These are phyloP conservation scores for Hericium rajendrae DNA, from an alignment of 768 basidiomycete genomes.

Conservation along the genomic window DNA sequence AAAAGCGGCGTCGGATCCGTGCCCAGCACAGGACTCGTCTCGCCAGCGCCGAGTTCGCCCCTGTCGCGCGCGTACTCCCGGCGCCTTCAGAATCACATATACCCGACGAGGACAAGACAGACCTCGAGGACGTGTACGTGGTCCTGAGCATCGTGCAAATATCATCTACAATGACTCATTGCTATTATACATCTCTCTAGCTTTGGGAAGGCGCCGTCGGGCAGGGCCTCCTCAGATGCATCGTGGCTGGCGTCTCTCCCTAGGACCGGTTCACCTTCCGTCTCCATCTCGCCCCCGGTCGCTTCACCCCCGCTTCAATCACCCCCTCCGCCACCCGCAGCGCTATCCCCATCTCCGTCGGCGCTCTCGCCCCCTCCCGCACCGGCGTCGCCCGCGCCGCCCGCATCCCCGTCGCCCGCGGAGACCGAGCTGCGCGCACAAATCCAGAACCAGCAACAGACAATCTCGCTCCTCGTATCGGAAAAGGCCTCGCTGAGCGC, in stretches of 20 bases:
- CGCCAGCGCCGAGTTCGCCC: slow-evolving; percentile 37
- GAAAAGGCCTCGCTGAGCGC: slow-evolving; percentile 29
- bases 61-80: slow-evolving; percentile 19
- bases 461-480: slow-evolving; percentile 62
- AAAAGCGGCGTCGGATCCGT: slow-evolving; percentile 28
- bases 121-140: slow-evolving; percentile 59
- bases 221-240: slow-evolving; percentile 25
- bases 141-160: neutral
- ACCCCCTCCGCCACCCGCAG: slow-evolving; percentile 24
- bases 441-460: slow-evolving; percentile 55
- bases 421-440: slow-evolving; percentile 21
- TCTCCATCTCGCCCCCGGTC: slow-evolving; percentile 18
- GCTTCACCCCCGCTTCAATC: slow-evolving; percentile 20
- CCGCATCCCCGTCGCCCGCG: slow-evolving; percentile 5
- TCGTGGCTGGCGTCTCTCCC: slow-evolving; percentile 59
- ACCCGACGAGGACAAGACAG: slow-evolving; percentile 32
- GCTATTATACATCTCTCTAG: slow-evolving; percentile 16
- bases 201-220: slow-evolving; percentile 29
- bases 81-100: slow-evolving; percentile 15
- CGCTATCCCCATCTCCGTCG: slow-evolving; percentile 2
- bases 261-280: slow-evolving; percentile 23
- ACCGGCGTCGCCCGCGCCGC: neutral
- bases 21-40: slow-evolving; percentile 22
- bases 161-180: neutral
- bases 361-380: slow-evolving; percentile 6